Evolutionary conservation across 306 rosid species (phyloP), one percentile per base, ranked within the genome.

Genomic region (Dryas alaskensis): DNA sequence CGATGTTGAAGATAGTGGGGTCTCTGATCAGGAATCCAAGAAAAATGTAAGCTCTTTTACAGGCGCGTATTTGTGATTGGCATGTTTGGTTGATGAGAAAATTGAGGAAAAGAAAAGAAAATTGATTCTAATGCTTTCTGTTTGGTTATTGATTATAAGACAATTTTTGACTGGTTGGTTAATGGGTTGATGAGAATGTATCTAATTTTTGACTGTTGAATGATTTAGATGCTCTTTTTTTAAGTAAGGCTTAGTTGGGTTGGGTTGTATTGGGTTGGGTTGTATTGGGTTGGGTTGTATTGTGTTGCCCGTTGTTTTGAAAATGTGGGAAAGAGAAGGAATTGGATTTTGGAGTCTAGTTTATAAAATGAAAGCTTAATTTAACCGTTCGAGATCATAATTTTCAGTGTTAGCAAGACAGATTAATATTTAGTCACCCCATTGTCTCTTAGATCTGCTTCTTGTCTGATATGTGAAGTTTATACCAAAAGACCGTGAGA

Each of bases 1-100:
- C 13, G 98, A 93, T 80, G 80, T 89, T 78, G 98, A 89, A 83
- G 79, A 78, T 55, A 63, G n/a, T 50, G 51, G 58, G 16, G 43
- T 50, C 43, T 45, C 85, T 8, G 84, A 81, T 82, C 81, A 78
- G 49, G 84, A 73, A 72, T 39, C 68, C 55, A 54, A 80, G 66
- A 79, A 78, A 80, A 80, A 83, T 83, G 98, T 90, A 80, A 84
- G 90, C 77, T 81, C 70, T 75, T 49, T 75, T 53, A 6, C 10
- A 9, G 42, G 3, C 64, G 17, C n/a, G 0, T 66, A 40, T 8
- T 45, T 62, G 63, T 31, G 12, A 51, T 12, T 68, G 39, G n/a
- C 57, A 31, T 48, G 53, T 80, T 70, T 62, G 66, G 74, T 69
- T 42, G 72, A 11, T 72, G 52, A 31, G 70, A 25, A 69, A 79